phyloP scores from a whole-genome alignment of 495 filamentous ascomycete genomes.

The Daldinia bambusicola region DNA sequence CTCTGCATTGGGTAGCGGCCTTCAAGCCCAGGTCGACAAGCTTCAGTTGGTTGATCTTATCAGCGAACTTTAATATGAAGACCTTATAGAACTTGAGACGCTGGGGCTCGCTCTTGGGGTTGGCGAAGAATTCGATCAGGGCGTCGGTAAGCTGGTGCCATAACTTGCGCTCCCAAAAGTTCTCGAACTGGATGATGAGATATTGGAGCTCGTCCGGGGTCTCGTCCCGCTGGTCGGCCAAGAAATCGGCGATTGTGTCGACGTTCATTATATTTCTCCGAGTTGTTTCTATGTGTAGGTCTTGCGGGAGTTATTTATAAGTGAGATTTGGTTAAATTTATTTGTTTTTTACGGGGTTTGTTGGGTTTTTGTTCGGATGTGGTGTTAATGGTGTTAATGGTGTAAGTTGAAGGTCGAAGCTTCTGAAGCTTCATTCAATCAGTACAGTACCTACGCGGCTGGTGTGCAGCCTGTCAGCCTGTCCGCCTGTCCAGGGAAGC shows the following conservation, averaged over 20 bases:
- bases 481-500: slow-evolving; percentile 30
- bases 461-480: slow-evolving; percentile 48
- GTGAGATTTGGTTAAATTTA: too few relatives aligned
- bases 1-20: slow-evolving; percentile 85
- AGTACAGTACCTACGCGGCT: slow-evolving; percentile 51
- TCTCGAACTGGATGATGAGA: slow-evolving; percentile 91
- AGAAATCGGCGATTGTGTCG: slow-evolving; percentile 90
- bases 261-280: slow-evolving; percentile 69
- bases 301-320: neutral
- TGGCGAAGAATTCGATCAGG: slow-evolving; percentile 88
- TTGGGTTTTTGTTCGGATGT: neutral
- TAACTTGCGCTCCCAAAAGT: slow-evolving; percentile 97
- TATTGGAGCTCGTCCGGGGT: slow-evolving; percentile 88
- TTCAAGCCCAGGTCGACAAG: slow-evolving; percentile 89
- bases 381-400: slow-evolving; percentile 3
- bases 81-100: slow-evolving; percentile 89
- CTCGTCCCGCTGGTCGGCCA: slow-evolving; percentile 84
- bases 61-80: slow-evolving; percentile 95
- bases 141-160: slow-evolving; percentile 98
- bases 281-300: slow-evolving; percentile 10
- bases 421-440: slow-evolving; percentile 38
- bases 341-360: too few relatives aligned
- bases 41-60: slow-evolving; percentile 99
- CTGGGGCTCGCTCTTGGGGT: slow-evolving; percentile 81
- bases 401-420: slow-evolving; percentile 26